Conservation (phyloP, 2,329 filamentous ascomycete genomes). For the Clonostachys rhizophaga region DNA sequence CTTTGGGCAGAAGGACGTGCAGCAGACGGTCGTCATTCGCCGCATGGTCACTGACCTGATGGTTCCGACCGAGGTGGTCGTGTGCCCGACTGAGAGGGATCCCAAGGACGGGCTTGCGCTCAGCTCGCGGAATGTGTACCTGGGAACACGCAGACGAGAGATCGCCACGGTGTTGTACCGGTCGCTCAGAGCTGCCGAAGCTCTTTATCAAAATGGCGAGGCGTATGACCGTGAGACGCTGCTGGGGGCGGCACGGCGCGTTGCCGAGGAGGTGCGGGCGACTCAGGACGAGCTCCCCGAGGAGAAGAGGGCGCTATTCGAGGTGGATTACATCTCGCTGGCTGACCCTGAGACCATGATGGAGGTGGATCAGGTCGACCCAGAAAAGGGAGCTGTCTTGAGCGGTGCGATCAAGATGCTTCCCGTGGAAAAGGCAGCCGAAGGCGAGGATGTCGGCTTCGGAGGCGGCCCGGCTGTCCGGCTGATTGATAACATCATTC, state of each 20-base stretch:
- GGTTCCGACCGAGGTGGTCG: constrained; percentile 67
- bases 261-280: constrained; percentile 26
- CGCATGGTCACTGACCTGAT: constrained; percentile 86
- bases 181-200: constrained; percentile 67
- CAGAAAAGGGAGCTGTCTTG: constrained; percentile 69
- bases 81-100: constrained; percentile 74
- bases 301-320: constrained; percentile 62
- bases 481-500: constrained; percentile 89
- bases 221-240: constrained; percentile 56
- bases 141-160: constrained; percentile 68
- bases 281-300: constrained; percentile 59
- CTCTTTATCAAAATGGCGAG: constrained; percentile 51
- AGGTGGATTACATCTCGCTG: constrained; percentile 89
- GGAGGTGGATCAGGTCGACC: constrained; percentile 70
- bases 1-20: constrained; percentile 97
- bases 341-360: constrained; percentile 80
- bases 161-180: constrained; percentile 69
- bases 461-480: constrained; percentile 71
- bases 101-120: constrained; percentile 75
- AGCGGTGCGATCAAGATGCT: constrained; percentile 91
- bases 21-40: constrained; percentile 88
- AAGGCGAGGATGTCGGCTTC: constrained; percentile 72
- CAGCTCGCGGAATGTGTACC: constrained; percentile 91
- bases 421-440: constrained; percentile 64
- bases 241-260: constrained; percentile 61